These are phyloP conservation scores for Onygenales sp. DNA, from an alignment of 2,329 filamentous ascomycete species.

Conservation along the genomic window DNA sequence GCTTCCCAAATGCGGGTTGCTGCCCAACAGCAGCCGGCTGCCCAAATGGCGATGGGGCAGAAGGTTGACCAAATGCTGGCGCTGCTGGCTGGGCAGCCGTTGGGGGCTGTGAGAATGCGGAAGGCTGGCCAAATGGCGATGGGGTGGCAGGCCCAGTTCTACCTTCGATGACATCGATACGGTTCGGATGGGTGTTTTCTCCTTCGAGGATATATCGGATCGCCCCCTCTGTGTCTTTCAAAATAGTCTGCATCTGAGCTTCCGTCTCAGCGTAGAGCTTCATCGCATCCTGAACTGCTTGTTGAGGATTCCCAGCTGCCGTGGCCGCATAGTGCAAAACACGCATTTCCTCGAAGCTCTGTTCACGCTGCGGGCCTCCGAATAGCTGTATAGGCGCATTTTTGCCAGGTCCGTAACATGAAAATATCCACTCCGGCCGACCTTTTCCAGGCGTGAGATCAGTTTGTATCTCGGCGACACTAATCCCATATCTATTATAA, in stretches of 20 bases:
- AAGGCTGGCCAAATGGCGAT: conserved; percentile 14
- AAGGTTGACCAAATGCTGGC: conserved; percentile 20
- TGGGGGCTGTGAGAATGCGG: conserved; percentile 26
- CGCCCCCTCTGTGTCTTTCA: conserved; percentile 62
- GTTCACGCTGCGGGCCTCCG: conserved; percentile 67
- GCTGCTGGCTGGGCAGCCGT: conserved; percentile 17
- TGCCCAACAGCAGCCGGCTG: conserved; percentile 15
- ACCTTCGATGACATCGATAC: conserved; percentile 45
- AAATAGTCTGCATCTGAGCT: conserved; percentile 61
- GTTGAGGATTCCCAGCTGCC: conserved; percentile 49
- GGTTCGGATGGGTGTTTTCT: conserved; percentile 65
- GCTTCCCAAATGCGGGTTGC: conserved; percentile 15
- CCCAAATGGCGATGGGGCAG: conserved; percentile 18
- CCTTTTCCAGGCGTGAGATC: conserved; percentile 57
- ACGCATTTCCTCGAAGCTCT: conserved; percentile 81
- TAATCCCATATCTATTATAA: conserved; percentile 42
- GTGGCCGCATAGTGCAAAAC: conserved; percentile 59
- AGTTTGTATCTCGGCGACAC: conserved; percentile 48
- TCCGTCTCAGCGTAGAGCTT: conserved; percentile 55
- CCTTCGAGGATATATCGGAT: conserved; percentile 58
- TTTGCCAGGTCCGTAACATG: conserved; percentile 69
- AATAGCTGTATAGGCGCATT: conserved; percentile 76
- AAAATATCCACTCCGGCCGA: conserved; percentile 74
- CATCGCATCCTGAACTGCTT: conserved; percentile 42
- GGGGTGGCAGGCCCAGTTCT: conserved; percentile 15